These are phyloP conservation scores for Claviceps sorghi DNA, from an alignment of 2,329 filamentous ascomycete genomes.

Conservation along the genomic window DNA sequence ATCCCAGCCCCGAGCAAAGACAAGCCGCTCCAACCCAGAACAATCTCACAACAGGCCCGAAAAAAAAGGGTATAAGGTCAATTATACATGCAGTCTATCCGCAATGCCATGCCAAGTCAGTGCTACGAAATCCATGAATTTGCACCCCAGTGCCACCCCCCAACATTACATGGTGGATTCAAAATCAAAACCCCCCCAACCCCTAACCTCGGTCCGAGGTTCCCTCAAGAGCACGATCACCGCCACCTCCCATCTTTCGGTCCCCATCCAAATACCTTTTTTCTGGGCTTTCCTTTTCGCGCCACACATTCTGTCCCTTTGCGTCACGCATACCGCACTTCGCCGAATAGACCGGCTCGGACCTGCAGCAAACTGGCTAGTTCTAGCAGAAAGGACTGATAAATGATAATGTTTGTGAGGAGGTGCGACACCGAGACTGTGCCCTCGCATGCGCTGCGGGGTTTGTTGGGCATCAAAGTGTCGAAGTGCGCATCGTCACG, in stretches of 20 bases:
- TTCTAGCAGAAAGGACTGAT: conserved; percentile 70
- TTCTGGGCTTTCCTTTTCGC: not conserved
- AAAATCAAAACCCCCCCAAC: too few species aligned
- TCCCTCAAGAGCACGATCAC: too few species aligned
- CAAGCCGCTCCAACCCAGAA: too few species aligned
- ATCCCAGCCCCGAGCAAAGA: too few species aligned
- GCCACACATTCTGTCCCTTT: not conserved
- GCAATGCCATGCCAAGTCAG: not conserved
- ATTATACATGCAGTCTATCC: not conserved
- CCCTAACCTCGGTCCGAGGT: too few species aligned
- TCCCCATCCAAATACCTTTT: not conserved
- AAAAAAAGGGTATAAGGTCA: conserved; percentile 1
- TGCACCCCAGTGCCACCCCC: not conserved
- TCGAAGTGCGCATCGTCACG: not conserved
- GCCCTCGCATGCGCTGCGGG: conserved; percentile 8
- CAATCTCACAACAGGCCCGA: not conserved
- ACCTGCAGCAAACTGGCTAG: conserved; percentile 61
- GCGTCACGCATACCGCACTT: conserved; percentile 44
- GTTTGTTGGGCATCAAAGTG: conserved; percentile 5
- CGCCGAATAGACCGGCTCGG: conserved; percentile 59
- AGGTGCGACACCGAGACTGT: conserved; percentile 61
- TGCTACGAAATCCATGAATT: not conserved
- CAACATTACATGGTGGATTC: not conserved
- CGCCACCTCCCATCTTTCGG: too few species aligned
- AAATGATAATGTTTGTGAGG: conserved; percentile 63